A percentile compares a stretch with the other conserved stretches of the same genome.
phyloP scores from a whole-genome alignment of 2,329 filamentous ascomycete genomes.

The Gaeumannomyces sp. region DNA sequence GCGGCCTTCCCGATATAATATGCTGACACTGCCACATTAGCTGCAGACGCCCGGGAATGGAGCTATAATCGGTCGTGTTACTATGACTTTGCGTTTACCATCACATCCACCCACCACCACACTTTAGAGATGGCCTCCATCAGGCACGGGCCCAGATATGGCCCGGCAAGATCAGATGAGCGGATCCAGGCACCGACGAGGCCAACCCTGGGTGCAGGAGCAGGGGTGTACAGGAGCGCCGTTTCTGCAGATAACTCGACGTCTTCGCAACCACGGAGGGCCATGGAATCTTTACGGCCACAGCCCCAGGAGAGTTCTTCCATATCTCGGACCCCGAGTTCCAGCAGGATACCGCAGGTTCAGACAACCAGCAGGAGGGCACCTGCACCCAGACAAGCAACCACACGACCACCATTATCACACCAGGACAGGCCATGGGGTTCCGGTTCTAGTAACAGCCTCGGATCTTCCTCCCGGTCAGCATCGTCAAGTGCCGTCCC shows the following conservation, averaged over 20 bases:
- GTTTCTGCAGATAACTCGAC: constrained; percentile 22
- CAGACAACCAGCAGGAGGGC: constrained; percentile 26
- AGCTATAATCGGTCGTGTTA: not conserved
- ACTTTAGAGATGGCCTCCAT: constrained; percentile 5
- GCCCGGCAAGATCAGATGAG: constrained; percentile 14
- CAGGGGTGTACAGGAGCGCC: constrained; percentile 22
- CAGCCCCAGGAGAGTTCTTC: constrained; percentile 13
- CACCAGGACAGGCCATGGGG: constrained; percentile 39
- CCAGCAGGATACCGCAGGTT: constrained; percentile 34
- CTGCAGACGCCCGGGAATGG: constrained; percentile 2
- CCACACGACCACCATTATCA: constrained; percentile 29
- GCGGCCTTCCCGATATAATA: not conserved
- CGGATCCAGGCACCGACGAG: constrained; percentile 12
- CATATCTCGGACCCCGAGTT: constrained; percentile 16
- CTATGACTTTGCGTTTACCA: not conserved
- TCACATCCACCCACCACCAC: constrained; percentile 1
- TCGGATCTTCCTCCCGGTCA: constrained; percentile 25
- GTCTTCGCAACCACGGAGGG: constrained; percentile 2
- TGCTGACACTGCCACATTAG: constrained; percentile 4
- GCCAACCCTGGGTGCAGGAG: constrained; percentile 22
- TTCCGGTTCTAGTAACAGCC: constrained; percentile 21
- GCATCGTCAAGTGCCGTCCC: constrained; percentile 25
- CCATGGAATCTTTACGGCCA: constrained; percentile 13
- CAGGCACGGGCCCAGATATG: not conserved
- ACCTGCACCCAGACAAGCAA: constrained; percentile 21